Conservation (phyloP, 495 filamentous ascomycete species). For the Sphaerosporella brunnea region DNA sequence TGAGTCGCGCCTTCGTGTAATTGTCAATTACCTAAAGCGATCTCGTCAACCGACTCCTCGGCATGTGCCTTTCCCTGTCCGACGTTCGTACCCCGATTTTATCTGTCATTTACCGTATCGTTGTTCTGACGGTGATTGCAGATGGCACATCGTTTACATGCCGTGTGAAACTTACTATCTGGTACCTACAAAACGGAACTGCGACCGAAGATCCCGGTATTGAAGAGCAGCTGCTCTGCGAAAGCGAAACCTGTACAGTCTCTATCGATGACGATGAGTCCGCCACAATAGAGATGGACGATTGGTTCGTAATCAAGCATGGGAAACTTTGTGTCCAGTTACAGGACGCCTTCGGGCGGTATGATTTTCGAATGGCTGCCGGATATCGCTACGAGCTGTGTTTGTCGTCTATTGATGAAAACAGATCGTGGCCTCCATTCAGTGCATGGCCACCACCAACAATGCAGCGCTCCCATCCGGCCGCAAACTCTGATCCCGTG, state of each 20-base stretch:
- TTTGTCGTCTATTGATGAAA: slow-evolving; percentile 13
- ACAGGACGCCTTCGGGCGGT: slow-evolving; percentile 12
- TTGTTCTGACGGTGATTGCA: too few species aligned
- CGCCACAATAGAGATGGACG: slow-evolving; percentile 21
- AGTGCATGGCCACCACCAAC: background rate
- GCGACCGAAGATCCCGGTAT: background rate
- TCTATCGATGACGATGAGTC: slow-evolving; percentile 16
- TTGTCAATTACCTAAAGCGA: too few species aligned
- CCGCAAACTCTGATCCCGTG: slow-evolving; percentile 14
- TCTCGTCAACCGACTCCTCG: too few species aligned
- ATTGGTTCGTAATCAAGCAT: slow-evolving; percentile 21
- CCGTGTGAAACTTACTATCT: slow-evolving; percentile 20
- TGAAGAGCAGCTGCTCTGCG: slow-evolving; percentile 2
- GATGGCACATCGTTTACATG: slow-evolving; percentile 17
- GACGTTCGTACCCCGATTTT: too few species aligned
- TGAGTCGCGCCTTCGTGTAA: too few species aligned
- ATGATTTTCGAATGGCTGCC: slow-evolving; percentile 17
- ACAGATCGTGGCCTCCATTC: slow-evolving; percentile 17
- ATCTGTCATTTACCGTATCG: too few species aligned
- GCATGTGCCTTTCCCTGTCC: too few species aligned
- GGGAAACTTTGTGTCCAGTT: slow-evolving; percentile 21
- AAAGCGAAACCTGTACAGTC: slow-evolving; percentile 21
- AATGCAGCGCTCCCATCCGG: too few species aligned
- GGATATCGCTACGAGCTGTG: slow-evolving; percentile 14
- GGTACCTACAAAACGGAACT: slow-evolving; percentile 7